These are phyloP conservation scores for Phylloporus gajari DNA, from an alignment of 1,284 basidiomycete species.

Conservation along the genomic window DNA sequence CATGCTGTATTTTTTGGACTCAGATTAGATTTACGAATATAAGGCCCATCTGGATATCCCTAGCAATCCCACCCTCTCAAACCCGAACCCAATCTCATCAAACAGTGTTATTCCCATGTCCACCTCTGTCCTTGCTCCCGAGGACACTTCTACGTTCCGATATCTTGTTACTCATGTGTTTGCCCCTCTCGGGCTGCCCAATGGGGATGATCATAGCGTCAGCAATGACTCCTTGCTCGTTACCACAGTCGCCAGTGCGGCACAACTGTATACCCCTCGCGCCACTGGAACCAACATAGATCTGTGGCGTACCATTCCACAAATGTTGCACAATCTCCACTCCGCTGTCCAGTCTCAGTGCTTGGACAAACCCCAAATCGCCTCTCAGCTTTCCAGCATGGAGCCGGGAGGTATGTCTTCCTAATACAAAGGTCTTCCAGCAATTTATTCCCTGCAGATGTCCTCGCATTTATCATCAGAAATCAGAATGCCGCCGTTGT, in stretches of 20 bases:
- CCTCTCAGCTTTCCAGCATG: slow-evolving; percentile 29
- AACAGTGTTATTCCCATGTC: slow-evolving; percentile 18
- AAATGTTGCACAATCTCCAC: slow-evolving; percentile 34
- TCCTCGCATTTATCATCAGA: slow-evolving; percentile 42
- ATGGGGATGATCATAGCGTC: slow-evolving; percentile 23
- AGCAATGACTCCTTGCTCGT: slow-evolving; percentile 24
- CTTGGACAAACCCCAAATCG: slow-evolving; percentile 12
- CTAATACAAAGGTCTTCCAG: rapidly evolving
- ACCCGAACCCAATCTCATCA: too few relatives aligned
- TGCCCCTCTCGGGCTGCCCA: slow-evolving; percentile 33
- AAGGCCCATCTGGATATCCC: too few relatives aligned
- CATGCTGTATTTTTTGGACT: too few relatives aligned
- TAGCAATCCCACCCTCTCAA: too few relatives aligned
- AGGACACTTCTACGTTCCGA: slow-evolving; percentile 16
- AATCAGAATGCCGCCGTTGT: slow-evolving; percentile 52
- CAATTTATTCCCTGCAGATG: slow-evolving; percentile 23
- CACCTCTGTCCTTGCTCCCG: slow-evolving; percentile 2
- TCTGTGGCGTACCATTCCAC: slow-evolving; percentile 26
- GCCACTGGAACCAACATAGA: slow-evolving; percentile 5
- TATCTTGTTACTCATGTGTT: slow-evolving; percentile 2
- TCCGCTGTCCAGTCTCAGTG: slow-evolving; percentile 14
- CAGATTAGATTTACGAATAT: too few relatives aligned
- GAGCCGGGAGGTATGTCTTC: slow-evolving; percentile 21
- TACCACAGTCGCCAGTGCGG: slow-evolving; percentile 7
- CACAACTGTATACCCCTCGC: slow-evolving; percentile 11